These are phyloP conservation scores for Termitomyces bulborhizus DNA, from an alignment of 768 basidiomycete species.

Conservation along the genomic window DNA sequence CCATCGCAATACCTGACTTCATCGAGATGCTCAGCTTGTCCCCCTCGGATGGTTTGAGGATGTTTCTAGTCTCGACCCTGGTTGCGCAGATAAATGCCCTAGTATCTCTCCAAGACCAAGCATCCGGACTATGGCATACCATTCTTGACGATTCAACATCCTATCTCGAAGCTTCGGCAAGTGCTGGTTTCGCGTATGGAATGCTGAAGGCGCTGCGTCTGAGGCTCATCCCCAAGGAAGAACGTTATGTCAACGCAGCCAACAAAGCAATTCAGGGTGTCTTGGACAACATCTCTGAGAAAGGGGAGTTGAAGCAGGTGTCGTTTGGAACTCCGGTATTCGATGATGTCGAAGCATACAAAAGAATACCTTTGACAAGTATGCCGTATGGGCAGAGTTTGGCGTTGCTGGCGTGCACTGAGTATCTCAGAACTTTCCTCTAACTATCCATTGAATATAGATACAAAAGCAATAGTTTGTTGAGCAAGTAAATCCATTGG, in stretches of 20 bases:
- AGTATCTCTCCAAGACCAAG: constrained; percentile 35
- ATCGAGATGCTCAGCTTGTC: constrained; percentile 39
- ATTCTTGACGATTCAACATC: constrained; percentile 44
- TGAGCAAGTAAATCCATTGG: not conserved
- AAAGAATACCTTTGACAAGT: constrained; percentile 43
- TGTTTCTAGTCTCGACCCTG: constrained; percentile 34
- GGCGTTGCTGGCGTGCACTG: constrained; percentile 42
- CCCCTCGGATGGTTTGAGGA: constrained; percentile 32
- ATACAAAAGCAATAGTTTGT: not conserved
- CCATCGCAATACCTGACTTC: constrained; percentile 40
- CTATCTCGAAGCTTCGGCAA: constrained; percentile 45
- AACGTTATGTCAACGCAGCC: constrained; percentile 28
- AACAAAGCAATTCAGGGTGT: constrained; percentile 36
- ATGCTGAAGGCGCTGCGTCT: constrained; percentile 38
- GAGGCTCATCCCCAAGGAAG: constrained; percentile 34
- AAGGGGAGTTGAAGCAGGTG: constrained; percentile 39
- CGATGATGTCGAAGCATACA: constrained; percentile 39
- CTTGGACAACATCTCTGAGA: constrained; percentile 35
- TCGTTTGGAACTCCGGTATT: constrained; percentile 54
- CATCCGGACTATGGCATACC: constrained; percentile 49
- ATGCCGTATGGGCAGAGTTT: constrained; percentile 56
- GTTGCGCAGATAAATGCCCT: constrained; percentile 42
- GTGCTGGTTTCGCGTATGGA: constrained; percentile 44
- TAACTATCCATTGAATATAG: constrained; percentile 15
- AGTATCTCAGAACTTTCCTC: constrained; percentile 36